These are phyloP conservation scores for Halophytophthora polymorphica DNA, from an alignment of 352 stramenopile genomes.

Conservation along the genomic window DNA sequence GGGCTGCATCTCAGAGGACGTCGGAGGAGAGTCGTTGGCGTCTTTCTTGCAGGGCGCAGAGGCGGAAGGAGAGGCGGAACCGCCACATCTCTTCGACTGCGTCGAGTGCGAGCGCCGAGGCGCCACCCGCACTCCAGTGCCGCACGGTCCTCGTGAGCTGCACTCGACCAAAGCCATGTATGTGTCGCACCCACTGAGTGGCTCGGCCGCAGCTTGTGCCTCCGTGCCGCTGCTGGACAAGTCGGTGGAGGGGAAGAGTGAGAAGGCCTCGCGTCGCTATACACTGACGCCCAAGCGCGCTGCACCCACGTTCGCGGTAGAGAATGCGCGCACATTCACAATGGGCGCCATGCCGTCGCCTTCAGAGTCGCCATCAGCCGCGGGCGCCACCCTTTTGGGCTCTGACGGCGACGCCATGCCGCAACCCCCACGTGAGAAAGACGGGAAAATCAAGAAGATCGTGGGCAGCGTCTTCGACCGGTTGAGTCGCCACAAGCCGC, in stretches of 20 bases:
- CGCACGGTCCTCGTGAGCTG: constrained; percentile 57
- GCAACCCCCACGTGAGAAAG: constrained; percentile 22
- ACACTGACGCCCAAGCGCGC: constrained; percentile 33
- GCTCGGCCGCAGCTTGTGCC: constrained; percentile 14
- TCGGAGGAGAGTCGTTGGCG: constrained; percentile 5
- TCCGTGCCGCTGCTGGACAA: constrained; percentile 14
- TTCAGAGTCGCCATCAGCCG: constrained; percentile 23
- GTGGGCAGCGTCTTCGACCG: constrained; percentile 69
- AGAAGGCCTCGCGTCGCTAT: constrained; percentile 29
- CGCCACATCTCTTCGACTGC: constrained; percentile 60
- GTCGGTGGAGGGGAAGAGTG: constrained; percentile 4
- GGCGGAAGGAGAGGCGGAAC: constrained; percentile 18
- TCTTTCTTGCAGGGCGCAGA: not conserved
- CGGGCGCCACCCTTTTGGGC: constrained; percentile 14
- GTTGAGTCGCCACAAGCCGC: constrained; percentile 62
- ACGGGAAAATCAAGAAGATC: constrained; percentile 81
- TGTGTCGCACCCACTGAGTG: constrained; percentile 46
- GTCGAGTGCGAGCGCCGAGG: constrained; percentile 49
- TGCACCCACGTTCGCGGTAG: constrained; percentile 26
- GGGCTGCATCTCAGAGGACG: not conserved
- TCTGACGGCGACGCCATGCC: constrained; percentile 24
- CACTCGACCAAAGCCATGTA: constrained; percentile 70
- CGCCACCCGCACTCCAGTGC: constrained; percentile 16
- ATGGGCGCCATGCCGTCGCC: constrained; percentile 33
- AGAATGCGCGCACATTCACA: constrained; percentile 28